Evolutionary conservation across 2,329 filamentous ascomycete species (phyloP).

Genomic region (Aureobasidium sp.): DNA sequence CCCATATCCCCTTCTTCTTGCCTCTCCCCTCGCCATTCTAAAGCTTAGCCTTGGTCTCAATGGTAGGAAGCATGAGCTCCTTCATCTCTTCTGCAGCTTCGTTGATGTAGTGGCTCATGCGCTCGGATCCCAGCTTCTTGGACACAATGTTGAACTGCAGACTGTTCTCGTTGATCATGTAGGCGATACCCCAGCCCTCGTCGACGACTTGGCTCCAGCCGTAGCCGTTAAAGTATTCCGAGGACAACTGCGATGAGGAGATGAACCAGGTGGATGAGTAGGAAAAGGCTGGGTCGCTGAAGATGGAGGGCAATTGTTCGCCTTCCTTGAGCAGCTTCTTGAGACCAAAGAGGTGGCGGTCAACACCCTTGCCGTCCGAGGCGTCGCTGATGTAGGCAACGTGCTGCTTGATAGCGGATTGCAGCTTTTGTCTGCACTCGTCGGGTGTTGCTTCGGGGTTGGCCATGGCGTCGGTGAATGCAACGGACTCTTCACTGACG

Average conservation of each 20-base stretch:
- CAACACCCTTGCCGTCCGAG: slow-evolving; percentile 86
- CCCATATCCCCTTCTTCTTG: background rate
- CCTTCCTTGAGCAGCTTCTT: slow-evolving; percentile 81
- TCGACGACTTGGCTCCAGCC: slow-evolving; percentile 98
- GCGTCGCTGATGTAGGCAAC: slow-evolving; percentile 87
- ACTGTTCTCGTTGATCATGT: slow-evolving; percentile 99
- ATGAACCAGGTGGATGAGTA: slow-evolving; percentile 90
- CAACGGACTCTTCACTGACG: slow-evolving; percentile 83
- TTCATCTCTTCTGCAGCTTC: slow-evolving; percentile 88
- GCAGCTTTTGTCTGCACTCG: slow-evolving; percentile 67
- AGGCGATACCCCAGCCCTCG: slow-evolving; percentile 92
- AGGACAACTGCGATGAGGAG: slow-evolving; percentile 81
- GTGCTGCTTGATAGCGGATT: slow-evolving; percentile 72
- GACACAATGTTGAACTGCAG: slow-evolving; percentile 97
- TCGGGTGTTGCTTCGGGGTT: slow-evolving; percentile 58
- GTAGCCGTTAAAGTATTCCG: slow-evolving; percentile 98
- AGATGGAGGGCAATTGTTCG: slow-evolving; percentile 75
- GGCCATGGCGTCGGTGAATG: slow-evolving; percentile 84
- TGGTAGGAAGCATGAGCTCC: slow-evolving; percentile 72
- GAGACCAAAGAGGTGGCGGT: slow-evolving; percentile 92
- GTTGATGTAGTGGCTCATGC: slow-evolving; percentile 93
- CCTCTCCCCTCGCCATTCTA: slow-evolving; percentile 38
- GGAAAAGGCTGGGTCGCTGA: slow-evolving; percentile 73
- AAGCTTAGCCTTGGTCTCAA: slow-evolving; percentile 81
- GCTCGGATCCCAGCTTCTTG: slow-evolving; percentile 81